Conservation (phyloP, 169 alveolate species). For the Plasmodium coatneyi region DNA sequence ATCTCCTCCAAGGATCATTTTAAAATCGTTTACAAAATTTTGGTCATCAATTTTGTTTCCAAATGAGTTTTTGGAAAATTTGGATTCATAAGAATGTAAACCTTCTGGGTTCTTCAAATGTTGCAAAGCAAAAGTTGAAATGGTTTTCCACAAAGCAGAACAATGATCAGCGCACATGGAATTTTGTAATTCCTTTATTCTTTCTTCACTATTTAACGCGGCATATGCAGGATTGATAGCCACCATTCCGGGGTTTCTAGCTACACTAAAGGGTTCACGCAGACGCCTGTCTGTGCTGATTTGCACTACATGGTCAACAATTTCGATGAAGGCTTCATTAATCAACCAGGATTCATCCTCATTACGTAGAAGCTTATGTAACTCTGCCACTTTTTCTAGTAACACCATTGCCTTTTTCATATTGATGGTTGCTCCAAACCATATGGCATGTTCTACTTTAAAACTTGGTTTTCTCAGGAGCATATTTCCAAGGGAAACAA, state of each 20-base stretch:
- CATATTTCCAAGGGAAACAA: conserved; percentile 78
- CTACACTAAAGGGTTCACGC: conserved; percentile 45
- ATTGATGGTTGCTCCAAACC: conserved; percentile 85
- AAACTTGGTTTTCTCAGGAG: conserved; percentile 76
- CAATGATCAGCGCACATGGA: conserved; percentile 87
- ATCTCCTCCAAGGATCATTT: conserved; percentile 84
- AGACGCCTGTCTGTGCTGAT: conserved; percentile 32
- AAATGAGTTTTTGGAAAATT: conserved; percentile 76
- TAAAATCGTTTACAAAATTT: conserved; percentile 79
- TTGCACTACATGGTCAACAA: conserved; percentile 48
- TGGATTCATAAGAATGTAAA: conserved; percentile 81
- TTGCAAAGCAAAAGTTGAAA: conserved; percentile 81
- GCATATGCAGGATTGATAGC: conserved; percentile 77
- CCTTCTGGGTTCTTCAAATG: conserved; percentile 84
- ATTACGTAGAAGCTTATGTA: conserved; percentile 77
- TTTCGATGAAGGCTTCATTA: conserved; percentile 72
- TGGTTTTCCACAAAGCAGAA: conserved; percentile 83
- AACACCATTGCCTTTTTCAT: conserved; percentile 65
- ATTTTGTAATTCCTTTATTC: conserved; percentile 82
- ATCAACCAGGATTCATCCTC: conserved; percentile 69
- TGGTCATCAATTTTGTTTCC: conserved; percentile 80
- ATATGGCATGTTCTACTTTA: conserved; percentile 84
- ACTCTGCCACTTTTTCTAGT: conserved; percentile 79
- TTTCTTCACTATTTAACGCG: conserved; percentile 78
- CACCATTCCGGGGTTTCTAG: conserved; percentile 81